Percentiles rank a stretch among this genome's conserved stretches.
Conservation (phyloP, 176 grass and related monocot genomes). For the Oryza meridionalis region DNA sequence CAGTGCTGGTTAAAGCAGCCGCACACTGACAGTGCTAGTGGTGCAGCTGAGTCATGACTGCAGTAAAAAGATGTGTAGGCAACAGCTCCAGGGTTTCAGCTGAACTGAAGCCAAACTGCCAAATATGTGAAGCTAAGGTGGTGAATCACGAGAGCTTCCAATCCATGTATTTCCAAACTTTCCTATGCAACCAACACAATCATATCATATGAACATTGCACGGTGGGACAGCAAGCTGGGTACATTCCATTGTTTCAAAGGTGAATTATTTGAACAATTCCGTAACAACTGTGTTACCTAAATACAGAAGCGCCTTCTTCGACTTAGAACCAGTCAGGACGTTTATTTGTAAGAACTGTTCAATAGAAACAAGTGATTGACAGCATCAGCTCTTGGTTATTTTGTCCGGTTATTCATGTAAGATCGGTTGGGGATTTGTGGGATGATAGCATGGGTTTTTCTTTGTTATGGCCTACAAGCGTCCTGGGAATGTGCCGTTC, state of each 20-base stretch:
- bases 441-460: background rate
- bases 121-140: too few species aligned
- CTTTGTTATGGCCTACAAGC: slow-evolving; percentile 33
- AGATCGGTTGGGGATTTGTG: background rate
- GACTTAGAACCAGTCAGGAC: background rate
- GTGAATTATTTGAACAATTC: slow-evolving; percentile 9
- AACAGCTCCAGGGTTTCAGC: too few species aligned
- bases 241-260: background rate
- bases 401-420: background rate
- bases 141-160: background rate
- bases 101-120: too few species aligned
- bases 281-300: background rate
- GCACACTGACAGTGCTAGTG: background rate
- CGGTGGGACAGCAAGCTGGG: background rate
- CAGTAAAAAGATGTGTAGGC: background rate
- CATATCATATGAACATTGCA: background rate
- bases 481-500: slow-evolving; percentile 73
- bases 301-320: background rate
- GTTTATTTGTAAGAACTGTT: slow-evolving; percentile 23
- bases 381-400: background rate
- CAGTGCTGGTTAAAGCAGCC: background rate
- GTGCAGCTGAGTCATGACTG: background rate
- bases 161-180: background rate
- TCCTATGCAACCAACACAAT: background rate
- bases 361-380: slow-evolving; percentile 6